Evolutionary conservation across 116 monocot genomes (phyloP), one percentile per base, ranked within the genome.

Genomic region (Phalaenopsis hybrid): DNA sequence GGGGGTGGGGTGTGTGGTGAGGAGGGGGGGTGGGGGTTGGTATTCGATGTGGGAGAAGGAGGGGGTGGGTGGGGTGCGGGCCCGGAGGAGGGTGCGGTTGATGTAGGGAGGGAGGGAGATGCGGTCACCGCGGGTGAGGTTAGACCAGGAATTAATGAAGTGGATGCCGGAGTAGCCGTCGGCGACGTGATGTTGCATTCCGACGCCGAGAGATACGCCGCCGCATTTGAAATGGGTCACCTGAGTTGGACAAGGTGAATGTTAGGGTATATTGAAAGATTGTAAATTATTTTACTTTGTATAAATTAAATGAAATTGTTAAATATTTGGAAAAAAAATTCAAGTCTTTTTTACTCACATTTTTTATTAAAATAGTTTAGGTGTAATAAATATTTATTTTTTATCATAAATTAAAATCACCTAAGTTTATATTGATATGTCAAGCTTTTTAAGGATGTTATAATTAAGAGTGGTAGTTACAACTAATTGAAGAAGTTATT

Each of bases 71-170:
- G 90, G 89, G 80, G 92, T 91, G 6, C 92, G 91, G 7, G 94
- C 92, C 17, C 90, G 89, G 76, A 99, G 91, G 55, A 94, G 86
- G 31, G 86, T 85, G 51, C 99, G 94, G 90, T 95, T 91, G 76
- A 95, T 89, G 91, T 92, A 90, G 18, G 99, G 99, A 4, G 79
- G 91, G 61, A 88, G 9, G 45, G 85, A 70, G 78, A 96, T 85
- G 72, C 82, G 84, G 25, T 86, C 57, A 8, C 96, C 99, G 34
- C 94, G 91, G 28, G 94, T 85, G 37, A 99, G 72, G 81, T 94
- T 94, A 31, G 99, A 91, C 99, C 99, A 99, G 17, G 99, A 91
- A 83, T 95, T 99, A 82, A 99, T 91, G 91, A 99, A 95, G 83
- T 92, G 99, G 74, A 99, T 91, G 55, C 94, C 99, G 12, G 96